These are phyloP conservation scores for Starmerella stigmatis DNA, from an alignment of 805 yeast genomes.

Conservation along the genomic window DNA sequence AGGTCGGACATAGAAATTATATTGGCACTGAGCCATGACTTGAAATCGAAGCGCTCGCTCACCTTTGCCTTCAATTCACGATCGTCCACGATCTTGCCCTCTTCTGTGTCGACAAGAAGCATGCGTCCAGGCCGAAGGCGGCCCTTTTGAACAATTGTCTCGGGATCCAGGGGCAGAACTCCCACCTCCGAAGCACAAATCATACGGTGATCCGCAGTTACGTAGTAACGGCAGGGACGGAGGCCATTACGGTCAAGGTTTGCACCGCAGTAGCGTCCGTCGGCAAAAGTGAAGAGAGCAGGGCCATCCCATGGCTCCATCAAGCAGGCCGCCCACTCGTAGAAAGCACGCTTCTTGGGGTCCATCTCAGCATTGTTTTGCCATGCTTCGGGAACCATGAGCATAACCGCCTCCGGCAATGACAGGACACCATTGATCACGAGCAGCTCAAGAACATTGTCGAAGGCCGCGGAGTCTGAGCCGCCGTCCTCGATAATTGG, in stretches of 20 bases:
- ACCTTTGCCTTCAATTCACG: slow-evolving; percentile 73
- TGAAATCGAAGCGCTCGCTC: slow-evolving; percentile 77
- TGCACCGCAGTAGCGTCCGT: slow-evolving; percentile 97
- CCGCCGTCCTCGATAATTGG: slow-evolving; percentile 98
- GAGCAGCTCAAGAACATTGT: slow-evolving; percentile 84
- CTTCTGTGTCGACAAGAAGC: slow-evolving; percentile 87
- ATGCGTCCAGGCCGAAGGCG: slow-evolving; percentile 92
- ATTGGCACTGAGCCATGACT: slow-evolving; percentile 83
- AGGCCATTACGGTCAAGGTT: slow-evolving; percentile 94
- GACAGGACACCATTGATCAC: slow-evolving; percentile 86
- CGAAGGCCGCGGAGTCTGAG: slow-evolving; percentile 95
- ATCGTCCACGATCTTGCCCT: slow-evolving; percentile 89
- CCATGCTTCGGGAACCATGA: slow-evolving; percentile 97
- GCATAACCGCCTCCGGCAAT: slow-evolving; percentile 93
- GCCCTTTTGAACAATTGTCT: slow-evolving; percentile 76
- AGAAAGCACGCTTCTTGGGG: slow-evolving; percentile 84
- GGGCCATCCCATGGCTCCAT: slow-evolving; percentile 99
- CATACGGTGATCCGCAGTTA: slow-evolving; percentile 88
- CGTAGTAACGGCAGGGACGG: slow-evolving; percentile 95
- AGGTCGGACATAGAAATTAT: slow-evolving; percentile 76
- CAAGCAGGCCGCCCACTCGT: slow-evolving; percentile 97
- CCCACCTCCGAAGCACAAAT: slow-evolving; percentile 98
- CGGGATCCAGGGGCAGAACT: slow-evolving; percentile 81
- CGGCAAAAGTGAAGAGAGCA: slow-evolving; percentile 90
- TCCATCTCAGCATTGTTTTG: slow-evolving; percentile 80